Evolutionary conservation across 148 eudicot genomes (phyloP).

Genomic region (Camellia lanceoleosa): DNA sequence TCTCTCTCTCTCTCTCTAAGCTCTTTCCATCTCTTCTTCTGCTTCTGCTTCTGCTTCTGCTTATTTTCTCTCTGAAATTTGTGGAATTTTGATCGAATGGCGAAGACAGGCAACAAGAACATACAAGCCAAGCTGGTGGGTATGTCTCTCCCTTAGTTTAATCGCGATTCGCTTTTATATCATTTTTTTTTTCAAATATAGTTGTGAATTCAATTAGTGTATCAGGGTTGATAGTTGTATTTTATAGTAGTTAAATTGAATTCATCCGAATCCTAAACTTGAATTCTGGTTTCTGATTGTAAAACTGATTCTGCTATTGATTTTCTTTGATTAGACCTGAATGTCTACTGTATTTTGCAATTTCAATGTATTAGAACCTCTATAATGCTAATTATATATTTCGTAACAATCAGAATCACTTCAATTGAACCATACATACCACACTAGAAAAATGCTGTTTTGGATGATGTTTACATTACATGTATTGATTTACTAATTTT

Average conservation of each 20-base stretch:
- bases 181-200: background rate
- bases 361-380: too few species aligned
- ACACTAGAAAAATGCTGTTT: too few species aligned
- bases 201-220: background rate
- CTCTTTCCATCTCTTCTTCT: too few species aligned
- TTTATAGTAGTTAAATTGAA: background rate
- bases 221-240: background rate
- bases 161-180: background rate
- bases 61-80: background rate
- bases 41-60: background rate
- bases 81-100: constrained; percentile 25
- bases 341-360: too few species aligned
- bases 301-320: too few species aligned
- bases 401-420: too few species aligned
- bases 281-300: too few species aligned
- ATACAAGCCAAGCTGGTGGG: constrained; percentile 75
- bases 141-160: constrained; percentile 31
- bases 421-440: too few species aligned
- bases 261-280: background rate
- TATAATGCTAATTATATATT: too few species aligned
- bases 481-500: too few species aligned
- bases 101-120: constrained; percentile 42
- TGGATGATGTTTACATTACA: too few species aligned
- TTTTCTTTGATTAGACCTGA: too few species aligned
- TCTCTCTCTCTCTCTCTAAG: background rate